These are phyloP conservation scores for Parietichytrium sp. DNA, from an alignment of 108 stramenopile genomes.

Conservation along the genomic window DNA sequence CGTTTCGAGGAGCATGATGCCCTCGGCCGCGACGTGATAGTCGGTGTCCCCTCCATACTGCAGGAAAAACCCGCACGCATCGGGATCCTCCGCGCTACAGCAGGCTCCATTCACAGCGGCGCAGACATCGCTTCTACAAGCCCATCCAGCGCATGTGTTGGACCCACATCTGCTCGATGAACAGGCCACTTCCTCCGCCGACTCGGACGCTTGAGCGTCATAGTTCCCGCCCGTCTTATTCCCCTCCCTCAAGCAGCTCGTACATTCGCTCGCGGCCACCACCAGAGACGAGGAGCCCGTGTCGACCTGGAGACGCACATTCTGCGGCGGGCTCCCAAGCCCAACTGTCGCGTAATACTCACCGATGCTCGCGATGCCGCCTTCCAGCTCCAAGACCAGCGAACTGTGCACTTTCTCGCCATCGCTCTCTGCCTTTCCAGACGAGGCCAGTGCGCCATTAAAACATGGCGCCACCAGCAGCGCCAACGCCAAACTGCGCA, in stretches of 20 bases:
- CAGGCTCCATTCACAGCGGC: constrained; percentile 6
- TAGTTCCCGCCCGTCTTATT: not conserved
- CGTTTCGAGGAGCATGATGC: not conserved
- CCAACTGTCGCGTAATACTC: constrained; percentile 17
- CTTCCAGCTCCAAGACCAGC: constrained; percentile 8
- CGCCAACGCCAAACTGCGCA: too few species aligned
- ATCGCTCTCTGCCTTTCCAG: too few species aligned
- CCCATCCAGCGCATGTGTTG: not conserved
- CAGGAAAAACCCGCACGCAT: not conserved
- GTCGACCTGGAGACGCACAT: constrained; percentile 23
- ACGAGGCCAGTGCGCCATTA: too few species aligned
- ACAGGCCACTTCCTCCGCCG: not conserved
- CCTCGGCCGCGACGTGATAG: constrained; percentile 6
- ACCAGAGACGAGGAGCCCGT: constrained; percentile 14
- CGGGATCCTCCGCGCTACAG: not conserved
- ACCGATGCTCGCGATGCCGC: constrained; percentile 29
- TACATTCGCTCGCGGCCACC: not conserved
- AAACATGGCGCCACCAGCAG: too few species aligned
- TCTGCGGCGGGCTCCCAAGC: too few species aligned
- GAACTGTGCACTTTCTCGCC: too few species aligned
- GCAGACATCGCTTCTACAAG: too few species aligned
- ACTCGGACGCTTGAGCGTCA: too few species aligned
- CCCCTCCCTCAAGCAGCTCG: too few species aligned
- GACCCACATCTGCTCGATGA: not conserved
- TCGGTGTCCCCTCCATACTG: constrained; percentile 9